Evolutionary conservation across 2,329 filamentous ascomycete genomes (phyloP).

Genomic region (Aspergillus quadricinctus): DNA sequence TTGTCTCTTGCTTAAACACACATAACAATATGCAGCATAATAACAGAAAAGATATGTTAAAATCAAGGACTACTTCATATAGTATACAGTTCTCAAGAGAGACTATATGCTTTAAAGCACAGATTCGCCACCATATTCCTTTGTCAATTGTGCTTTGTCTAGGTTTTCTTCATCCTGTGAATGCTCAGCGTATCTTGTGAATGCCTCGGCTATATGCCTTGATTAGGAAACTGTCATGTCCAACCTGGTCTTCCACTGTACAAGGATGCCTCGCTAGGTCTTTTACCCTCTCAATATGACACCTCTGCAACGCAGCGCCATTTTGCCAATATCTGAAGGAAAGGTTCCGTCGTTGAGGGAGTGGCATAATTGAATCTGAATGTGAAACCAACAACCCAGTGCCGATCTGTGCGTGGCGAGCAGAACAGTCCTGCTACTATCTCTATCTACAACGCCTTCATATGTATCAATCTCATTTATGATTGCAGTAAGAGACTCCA

Average conservation of each 20-base stretch:
- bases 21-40: no score
- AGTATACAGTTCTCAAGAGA: not conserved
- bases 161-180: not conserved
- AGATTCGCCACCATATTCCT: not conserved
- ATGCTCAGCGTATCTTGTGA: slow-evolving; percentile 9
- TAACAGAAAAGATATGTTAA: not conserved
- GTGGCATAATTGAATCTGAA: not conserved
- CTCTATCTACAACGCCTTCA: no score
- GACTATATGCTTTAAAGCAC: not conserved
- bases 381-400: not conserved
- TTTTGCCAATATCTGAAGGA: not conserved
- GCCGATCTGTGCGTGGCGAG: not conserved
- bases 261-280: not conserved
- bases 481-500: not conserved
- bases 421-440: no score
- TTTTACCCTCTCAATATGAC: not conserved
- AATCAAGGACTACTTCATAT: not conserved
- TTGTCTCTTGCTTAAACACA: not conserved
- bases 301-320: not conserved
- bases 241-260: not conserved
- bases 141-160: not conserved
- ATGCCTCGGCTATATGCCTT: slow-evolving; percentile 20
- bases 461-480: no score
- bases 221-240: slow-evolving; percentile 9
- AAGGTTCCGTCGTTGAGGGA: not conserved